Evolutionary conservation across 2,329 filamentous ascomycete species (phyloP).

Genomic region (Ophiostoma ips): DNA sequence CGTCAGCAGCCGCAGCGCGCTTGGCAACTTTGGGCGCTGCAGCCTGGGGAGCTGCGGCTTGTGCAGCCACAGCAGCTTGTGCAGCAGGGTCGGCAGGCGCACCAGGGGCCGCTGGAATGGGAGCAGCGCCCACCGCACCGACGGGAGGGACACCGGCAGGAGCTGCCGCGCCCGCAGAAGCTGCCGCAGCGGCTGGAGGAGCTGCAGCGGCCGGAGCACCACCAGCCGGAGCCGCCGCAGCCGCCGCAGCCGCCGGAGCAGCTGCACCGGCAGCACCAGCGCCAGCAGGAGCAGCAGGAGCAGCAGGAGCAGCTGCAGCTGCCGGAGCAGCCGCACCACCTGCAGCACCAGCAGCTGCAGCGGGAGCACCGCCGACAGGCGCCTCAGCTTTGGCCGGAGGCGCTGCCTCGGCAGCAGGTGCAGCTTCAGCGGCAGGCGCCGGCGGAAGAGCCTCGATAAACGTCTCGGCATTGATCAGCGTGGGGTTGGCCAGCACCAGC

Average conservation of each 20-base stretch:
- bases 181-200: not conserved
- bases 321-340: not conserved
- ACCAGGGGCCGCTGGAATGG: no score
- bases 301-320: not conserved
- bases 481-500: slow-evolving; percentile 40
- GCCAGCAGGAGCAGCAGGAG: not conserved
- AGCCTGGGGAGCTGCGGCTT: not conserved
- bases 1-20: not conserved
- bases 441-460: slow-evolving; percentile 46
- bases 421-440: not conserved
- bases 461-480: slow-evolving; percentile 42
- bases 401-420: not conserved
- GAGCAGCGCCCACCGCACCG: no score
- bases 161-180: not conserved
- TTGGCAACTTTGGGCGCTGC: not conserved
- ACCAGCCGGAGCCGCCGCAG: not conserved
- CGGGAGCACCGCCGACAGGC: not conserved
- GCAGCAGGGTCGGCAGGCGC: not conserved
- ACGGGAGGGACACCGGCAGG: not conserved
- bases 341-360: not conserved
- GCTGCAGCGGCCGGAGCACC: not conserved
- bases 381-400: not conserved
- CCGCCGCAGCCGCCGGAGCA: not conserved
- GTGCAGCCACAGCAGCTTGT: not conserved
- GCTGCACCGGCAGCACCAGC: not conserved